Evolutionary conservation across 2,329 filamentous ascomycete genomes (phyloP).

Genomic region (Triangularia verruculosa): DNA sequence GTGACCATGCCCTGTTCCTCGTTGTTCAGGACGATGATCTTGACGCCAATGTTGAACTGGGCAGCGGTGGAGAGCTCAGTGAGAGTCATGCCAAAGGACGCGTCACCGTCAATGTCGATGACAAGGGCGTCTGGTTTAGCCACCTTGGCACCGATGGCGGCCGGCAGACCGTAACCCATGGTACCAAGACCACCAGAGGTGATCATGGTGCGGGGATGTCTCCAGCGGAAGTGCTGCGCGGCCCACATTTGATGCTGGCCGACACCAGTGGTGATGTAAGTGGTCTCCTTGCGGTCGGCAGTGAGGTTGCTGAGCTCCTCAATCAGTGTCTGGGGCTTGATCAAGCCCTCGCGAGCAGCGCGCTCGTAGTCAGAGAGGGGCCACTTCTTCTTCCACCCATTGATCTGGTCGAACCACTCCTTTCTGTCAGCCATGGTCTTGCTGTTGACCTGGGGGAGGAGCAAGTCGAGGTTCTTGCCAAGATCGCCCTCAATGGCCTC

Average conservation of each 20-base stretch:
- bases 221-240: conserved; percentile 95
- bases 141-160: conserved; percentile 94
- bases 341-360: conserved; percentile 70
- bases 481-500: conserved; percentile 95
- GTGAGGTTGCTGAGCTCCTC: conserved; percentile 86
- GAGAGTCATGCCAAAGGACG: conserved; percentile 98
- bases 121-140: conserved; percentile 73
- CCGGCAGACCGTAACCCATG: conserved; percentile 93
- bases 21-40: conserved; percentile 93
- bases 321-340: conserved; percentile 93
- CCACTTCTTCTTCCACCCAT: conserved; percentile 87
- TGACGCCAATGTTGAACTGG: conserved; percentile 95
- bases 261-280: conserved; percentile 88
- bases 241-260: conserved; percentile 99
- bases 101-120: conserved; percentile 94
- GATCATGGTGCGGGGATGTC: conserved; percentile 87
- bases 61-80: conserved; percentile 90
- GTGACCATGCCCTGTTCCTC: conserved; percentile 99
- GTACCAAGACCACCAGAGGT: conserved; percentile 93
- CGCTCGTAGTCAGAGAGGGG: conserved; percentile 79
- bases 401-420: conserved; percentile 88
- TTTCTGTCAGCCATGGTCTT: conserved; percentile 63
- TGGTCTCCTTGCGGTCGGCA: conserved; percentile 73
- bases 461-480: conserved; percentile 68
- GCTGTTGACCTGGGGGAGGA: conserved; percentile 68